Evolutionary conservation across 306 rosid genomes (phyloP).

Genomic region (Betula pendula): DNA sequence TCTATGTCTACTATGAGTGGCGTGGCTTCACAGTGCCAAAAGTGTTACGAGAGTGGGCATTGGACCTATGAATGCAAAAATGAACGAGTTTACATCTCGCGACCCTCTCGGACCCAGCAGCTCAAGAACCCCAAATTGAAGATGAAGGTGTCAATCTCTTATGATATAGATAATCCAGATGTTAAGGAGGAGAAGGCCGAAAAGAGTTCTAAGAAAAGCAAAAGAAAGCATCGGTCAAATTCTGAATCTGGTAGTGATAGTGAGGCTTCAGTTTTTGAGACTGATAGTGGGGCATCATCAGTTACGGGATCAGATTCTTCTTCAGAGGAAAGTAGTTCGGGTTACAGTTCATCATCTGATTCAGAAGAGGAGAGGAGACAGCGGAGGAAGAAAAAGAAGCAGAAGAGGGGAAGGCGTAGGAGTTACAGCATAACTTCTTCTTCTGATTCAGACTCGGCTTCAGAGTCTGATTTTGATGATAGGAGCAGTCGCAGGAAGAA

Average conservation of each 20-base stretch:
- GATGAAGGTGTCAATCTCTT: slow-evolving; percentile 46
- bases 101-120: slow-evolving; percentile 94
- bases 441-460: slow-evolving; percentile 61
- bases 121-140: slow-evolving; percentile 90
- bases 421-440: slow-evolving; percentile 79
- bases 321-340: slow-evolving; percentile 71
- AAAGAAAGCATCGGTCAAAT: slow-evolving; percentile 68
- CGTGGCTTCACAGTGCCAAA: slow-evolving; percentile 78
- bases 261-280: slow-evolving; percentile 92
- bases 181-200: slow-evolving; percentile 48
- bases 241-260: slow-evolving; percentile 70
- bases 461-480: slow-evolving; percentile 84
- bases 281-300: slow-evolving; percentile 81
- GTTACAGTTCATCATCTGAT: slow-evolving; percentile 74
- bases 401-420: slow-evolving; percentile 54
- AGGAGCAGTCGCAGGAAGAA: slow-evolving; percentile 64
- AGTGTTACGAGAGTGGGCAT: slow-evolving; percentile 84
- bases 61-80: slow-evolving; percentile 99
- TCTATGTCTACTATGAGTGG: slow-evolving; percentile 49
- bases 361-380: slow-evolving; percentile 76
- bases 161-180: slow-evolving; percentile 58
- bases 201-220: slow-evolving; percentile 53
- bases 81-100: slow-evolving; percentile 85
- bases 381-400: slow-evolving; percentile 72
- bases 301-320: slow-evolving; percentile 72